Evolutionary conservation across 1,139 yeast genomes (phyloP).

Genomic region (Diutina neorugosa): DNA sequence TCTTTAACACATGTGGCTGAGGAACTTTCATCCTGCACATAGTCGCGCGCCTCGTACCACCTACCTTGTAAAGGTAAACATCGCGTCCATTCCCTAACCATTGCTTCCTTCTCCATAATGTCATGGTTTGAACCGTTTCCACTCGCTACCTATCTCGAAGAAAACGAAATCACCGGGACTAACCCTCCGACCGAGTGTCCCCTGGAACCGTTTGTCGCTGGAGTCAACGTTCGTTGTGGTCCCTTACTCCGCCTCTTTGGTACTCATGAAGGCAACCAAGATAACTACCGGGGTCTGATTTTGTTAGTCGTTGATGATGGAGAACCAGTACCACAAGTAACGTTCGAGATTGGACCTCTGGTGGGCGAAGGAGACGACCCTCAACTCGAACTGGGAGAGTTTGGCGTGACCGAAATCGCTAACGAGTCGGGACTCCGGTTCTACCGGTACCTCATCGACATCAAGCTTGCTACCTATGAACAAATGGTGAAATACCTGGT

Average conservation of each 20-base stretch:
- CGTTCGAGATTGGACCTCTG: not conserved
- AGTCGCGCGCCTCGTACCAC: not conserved
- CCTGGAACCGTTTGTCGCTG: not conserved
- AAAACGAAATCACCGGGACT: constrained; percentile 15
- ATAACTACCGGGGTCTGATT: constrained; percentile 52
- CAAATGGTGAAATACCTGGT: constrained; percentile 46
- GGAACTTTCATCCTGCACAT: not conserved
- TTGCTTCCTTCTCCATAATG: not conserved
- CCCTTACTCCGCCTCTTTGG: constrained; percentile 17
- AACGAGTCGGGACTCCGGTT: constrained; percentile 35
- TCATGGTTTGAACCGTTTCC: constrained; percentile 22
- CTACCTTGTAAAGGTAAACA: not conserved
- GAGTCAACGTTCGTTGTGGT: not conserved
- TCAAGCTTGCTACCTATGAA: constrained; percentile 34
- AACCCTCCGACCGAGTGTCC: constrained; percentile 20
- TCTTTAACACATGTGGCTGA: too few relatives aligned
- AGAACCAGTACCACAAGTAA: not conserved
- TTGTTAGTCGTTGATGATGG: constrained; percentile 44
- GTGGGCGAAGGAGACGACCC: constrained; percentile 20
- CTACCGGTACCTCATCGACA: constrained; percentile 47
- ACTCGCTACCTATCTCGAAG: constrained; percentile 15
- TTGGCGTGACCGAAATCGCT: constrained; percentile 31
- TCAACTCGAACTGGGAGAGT: constrained; percentile 27
- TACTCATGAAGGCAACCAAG: constrained; percentile 32
- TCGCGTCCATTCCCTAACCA: not conserved